Evolutionary conservation across 768 basidiomycete species (phyloP).

Genomic region (Lanmaoa pseudosensibilis): DNA sequence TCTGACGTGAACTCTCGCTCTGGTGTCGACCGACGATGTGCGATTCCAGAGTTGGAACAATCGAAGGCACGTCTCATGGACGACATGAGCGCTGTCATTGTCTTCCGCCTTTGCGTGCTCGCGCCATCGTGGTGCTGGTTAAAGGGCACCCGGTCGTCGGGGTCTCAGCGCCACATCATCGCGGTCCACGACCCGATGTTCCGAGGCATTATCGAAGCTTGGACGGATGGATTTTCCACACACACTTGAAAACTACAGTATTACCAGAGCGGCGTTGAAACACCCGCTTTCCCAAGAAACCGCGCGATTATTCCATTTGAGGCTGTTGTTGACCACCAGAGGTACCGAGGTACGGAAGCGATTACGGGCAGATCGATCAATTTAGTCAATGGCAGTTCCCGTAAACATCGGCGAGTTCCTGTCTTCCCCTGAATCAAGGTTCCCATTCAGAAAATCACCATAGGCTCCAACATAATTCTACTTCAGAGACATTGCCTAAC

Average conservation of each 20-base stretch:
- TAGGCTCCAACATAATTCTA: background rate
- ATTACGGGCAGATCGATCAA: slow-evolving; percentile 2
- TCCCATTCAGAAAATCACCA: slow-evolving; percentile 5
- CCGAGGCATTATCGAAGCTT: background rate
- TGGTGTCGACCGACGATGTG: background rate
- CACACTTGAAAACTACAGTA: background rate
- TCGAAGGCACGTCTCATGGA: background rate
- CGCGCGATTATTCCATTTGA: background rate
- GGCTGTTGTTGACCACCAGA: background rate
- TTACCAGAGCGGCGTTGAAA: slow-evolving; percentile 1
- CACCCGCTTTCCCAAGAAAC: slow-evolving; percentile 5
- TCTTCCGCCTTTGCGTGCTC: background rate
- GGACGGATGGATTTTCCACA: background rate
- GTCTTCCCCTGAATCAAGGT: slow-evolving; percentile 2
- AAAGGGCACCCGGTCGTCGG: background rate
- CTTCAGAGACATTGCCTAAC: background rate
- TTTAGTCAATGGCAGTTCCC: slow-evolving; percentile 16
- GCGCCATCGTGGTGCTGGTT: background rate
- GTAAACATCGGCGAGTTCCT: slow-evolving; percentile 5
- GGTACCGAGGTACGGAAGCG: background rate
- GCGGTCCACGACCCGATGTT: background rate
- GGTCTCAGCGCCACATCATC: background rate
- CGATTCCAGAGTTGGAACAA: background rate
- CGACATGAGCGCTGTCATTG: background rate
- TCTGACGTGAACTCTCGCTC: background rate